Evolutionary conservation across 2,329 filamentous ascomycete genomes (phyloP).

Genomic region (Monilinia vaccinii-corymbosi): DNA sequence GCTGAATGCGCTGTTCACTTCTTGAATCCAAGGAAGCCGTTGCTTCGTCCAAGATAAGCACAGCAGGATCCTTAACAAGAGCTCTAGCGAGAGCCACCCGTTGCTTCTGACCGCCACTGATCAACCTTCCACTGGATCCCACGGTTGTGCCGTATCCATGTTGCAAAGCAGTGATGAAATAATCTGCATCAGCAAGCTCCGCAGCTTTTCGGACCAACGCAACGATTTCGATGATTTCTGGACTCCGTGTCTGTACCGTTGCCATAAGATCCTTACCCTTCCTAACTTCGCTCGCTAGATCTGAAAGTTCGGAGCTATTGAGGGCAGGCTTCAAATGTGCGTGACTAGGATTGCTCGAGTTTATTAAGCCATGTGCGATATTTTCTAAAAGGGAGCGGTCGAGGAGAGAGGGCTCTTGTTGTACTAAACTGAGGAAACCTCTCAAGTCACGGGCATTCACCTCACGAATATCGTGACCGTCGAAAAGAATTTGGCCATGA

Average conservation of each 20-base stretch:
- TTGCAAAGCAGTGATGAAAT: constrained; percentile 2
- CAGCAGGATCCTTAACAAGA: constrained; percentile 42
- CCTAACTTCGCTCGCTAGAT: constrained; percentile 44
- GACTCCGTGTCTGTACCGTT: neutral
- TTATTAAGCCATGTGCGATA: constrained; percentile 27
- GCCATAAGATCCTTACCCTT: constrained; percentile 37
- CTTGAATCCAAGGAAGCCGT: constrained; percentile 67
- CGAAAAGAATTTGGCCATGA: constrained; percentile 20
- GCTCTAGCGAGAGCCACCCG: constrained; percentile 63
- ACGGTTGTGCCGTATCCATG: constrained; percentile 45
- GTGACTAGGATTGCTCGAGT: constrained; percentile 42
- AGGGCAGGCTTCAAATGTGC: constrained; percentile 34
- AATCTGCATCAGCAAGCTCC: constrained; percentile 38
- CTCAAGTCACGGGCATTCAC: constrained; percentile 31
- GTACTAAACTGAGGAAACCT: constrained; percentile 39
- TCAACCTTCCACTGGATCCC: constrained; percentile 54
- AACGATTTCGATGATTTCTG: constrained; percentile 29
- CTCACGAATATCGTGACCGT: constrained; percentile 13
- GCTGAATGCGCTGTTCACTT: constrained; percentile 84
- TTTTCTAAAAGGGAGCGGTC: constrained; percentile 37
- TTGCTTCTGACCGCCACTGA: constrained; percentile 83
- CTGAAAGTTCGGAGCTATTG: constrained; percentile 36
- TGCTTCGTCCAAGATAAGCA: constrained; percentile 53
- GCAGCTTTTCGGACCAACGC: constrained; percentile 34
- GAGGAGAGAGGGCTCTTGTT: constrained; percentile 46